Evolutionary conservation across 768 basidiomycete species (phyloP), one percentile per base, ranked within the genome.

Genomic region (Termitomyces sp.): DNA sequence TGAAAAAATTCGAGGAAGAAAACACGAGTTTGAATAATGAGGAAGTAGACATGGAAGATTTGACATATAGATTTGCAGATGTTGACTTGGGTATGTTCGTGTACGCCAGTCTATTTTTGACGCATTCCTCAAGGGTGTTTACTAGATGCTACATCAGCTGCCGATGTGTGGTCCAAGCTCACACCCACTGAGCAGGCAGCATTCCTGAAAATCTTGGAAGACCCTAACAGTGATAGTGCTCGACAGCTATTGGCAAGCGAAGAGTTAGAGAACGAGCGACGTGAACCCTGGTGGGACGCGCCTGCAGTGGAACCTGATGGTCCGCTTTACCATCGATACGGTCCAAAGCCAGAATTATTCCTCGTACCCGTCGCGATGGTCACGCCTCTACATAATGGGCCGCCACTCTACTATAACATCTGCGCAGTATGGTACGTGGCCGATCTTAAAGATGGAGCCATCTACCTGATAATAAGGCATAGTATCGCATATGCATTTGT

Each of bases 211-310:
- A 78, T 80, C 2, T 68, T 92, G 54, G 70, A 77, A 40, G 78
- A 92, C 61, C 87, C 91, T 0, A 72, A 73, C n/a, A 80, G 85
- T 65, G 80, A 80, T 49, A 69, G 86, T 16, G 82, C 83, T 1
- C 80, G 79, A 60, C 76, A 80, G 57, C 77, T 93, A 2, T 69
- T 92, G 22, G 70, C 80, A 30, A 84, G 81, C 59, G 75, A 80
- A 57, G 83, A 82, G 45, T 66, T 90, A 1, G 77, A 77, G 30
- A 69, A 72, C 5, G 77, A 76, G n/a, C 75, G 70, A 22, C 70
- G 71, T 4, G 71, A 74, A 5, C 91, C 92, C 6, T 94, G 92
- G 92, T 94, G 92, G 91, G 79, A 85, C 55, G 71, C 65, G 20
- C 61, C 65, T 32, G 35, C 26, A 20, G 24, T 61, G n/a, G 62